phyloP scores from a whole-genome alignment of 768 basidiomycete genomes.

The Leccinum subgranulosum region DNA sequence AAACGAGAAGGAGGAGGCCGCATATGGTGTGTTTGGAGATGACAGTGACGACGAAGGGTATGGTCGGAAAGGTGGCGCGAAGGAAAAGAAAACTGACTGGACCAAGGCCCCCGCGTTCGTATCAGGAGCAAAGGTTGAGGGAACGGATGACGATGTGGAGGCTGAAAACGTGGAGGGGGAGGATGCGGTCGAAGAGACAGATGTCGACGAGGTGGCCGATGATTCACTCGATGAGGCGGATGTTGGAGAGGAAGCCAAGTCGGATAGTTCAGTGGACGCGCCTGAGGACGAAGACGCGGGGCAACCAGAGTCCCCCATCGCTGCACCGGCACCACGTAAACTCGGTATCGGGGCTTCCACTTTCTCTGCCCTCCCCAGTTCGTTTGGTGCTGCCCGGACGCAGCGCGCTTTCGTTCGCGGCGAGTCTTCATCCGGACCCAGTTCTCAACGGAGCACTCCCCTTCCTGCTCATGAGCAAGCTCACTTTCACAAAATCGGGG shows the following conservation, averaged over 20 bases:
- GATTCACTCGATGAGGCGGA: constrained; percentile 35
- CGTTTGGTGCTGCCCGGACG: constrained; percentile 38
- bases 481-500: constrained; percentile 81
- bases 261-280: constrained; percentile 33
- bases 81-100: constrained; percentile 56
- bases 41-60: constrained; percentile 64
- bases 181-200: constrained; percentile 35
- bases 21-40: constrained; percentile 75
- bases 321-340: constrained; percentile 18
- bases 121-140: constrained; percentile 47
- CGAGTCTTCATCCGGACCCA: constrained; percentile 36
- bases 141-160: constrained; percentile 37
- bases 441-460: constrained; percentile 43
- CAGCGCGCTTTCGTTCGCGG: constrained; percentile 58
- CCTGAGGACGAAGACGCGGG: constrained; percentile 36
- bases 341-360: constrained; percentile 25
- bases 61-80: constrained; percentile 22
- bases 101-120: constrained; percentile 77
- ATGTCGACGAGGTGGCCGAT: constrained; percentile 32
- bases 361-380: constrained; percentile 30
- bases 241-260: constrained; percentile 29
- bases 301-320: constrained; percentile 29
- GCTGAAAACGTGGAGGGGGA: constrained; percentile 35
- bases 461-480: constrained; percentile 64
- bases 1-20: constrained; percentile 65